Percentiles rank a stretch among this genome's conserved stretches.
Evolutionary conservation across 2,329 filamentous ascomycete genomes (phyloP).

Genomic region (Coniochaeta sp.): DNA sequence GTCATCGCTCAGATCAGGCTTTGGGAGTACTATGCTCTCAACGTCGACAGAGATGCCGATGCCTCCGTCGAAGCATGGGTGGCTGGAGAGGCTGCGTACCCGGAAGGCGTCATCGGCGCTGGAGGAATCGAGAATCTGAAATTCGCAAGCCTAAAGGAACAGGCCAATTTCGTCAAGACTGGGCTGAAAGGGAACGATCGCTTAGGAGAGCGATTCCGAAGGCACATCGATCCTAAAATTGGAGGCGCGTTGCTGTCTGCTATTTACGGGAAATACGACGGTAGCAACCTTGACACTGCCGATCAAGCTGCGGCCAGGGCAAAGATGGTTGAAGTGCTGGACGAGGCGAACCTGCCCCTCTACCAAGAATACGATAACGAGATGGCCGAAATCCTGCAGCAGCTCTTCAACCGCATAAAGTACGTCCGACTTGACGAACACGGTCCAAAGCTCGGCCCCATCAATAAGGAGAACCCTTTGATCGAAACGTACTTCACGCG

Average conservation of each 20-base stretch:
- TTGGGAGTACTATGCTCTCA: constrained; percentile 89
- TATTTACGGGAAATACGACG: constrained; percentile 62
- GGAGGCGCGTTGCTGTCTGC: constrained; percentile 62
- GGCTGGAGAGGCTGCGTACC: constrained; percentile 46
- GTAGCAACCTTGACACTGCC: constrained; percentile 33
- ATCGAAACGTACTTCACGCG: constrained; percentile 95
- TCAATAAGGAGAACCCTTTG: constrained; percentile 69
- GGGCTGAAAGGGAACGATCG: constrained; percentile 64
- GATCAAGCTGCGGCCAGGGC: constrained; percentile 44
- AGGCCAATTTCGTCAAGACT: constrained; percentile 58
- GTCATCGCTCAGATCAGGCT: constrained; percentile 71
- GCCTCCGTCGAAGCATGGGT: constrained; percentile 67
- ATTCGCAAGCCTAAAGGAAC: constrained; percentile 34
- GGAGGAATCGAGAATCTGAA: constrained; percentile 40
- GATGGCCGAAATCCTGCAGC: constrained; percentile 73
- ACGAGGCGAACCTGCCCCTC: constrained; percentile 78
- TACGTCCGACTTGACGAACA: constrained; percentile 90
- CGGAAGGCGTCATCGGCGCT: constrained; percentile 31
- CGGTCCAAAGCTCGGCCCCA: constrained; percentile 76
- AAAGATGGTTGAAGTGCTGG: constrained; percentile 57
- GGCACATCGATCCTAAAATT: constrained; percentile 60
- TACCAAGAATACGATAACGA: constrained; percentile 92
- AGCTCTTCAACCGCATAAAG: constrained; percentile 90
- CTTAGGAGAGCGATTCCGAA: constrained; percentile 72
- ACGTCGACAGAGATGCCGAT: constrained; percentile 66